phyloP scores from a whole-genome alignment of 2,329 filamentous ascomycete genomes.

The Neonectria punicea region DNA sequence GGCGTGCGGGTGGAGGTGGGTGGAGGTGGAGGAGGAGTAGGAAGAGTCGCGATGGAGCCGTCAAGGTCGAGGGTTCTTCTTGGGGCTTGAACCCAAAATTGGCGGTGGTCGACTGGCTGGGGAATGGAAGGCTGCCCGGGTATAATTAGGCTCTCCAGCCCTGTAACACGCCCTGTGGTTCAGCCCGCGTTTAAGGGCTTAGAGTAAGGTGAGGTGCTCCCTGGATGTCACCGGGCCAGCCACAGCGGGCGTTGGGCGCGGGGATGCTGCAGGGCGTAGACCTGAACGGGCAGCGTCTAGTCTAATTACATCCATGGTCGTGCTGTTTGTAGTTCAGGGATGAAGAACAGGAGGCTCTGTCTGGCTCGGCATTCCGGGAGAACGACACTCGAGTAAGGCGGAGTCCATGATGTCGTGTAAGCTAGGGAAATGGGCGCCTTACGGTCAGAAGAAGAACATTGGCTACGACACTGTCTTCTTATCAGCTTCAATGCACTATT shows the following conservation, averaged over 20 bases:
- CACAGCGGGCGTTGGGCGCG: conserved; percentile 10
- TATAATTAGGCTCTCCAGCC: conserved; percentile 10
- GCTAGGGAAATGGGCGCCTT: background rate
- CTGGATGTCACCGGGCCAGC: conserved; percentile 16
- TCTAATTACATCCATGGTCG: background rate
- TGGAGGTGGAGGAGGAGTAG: conserved; percentile 20
- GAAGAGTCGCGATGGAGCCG: conserved; percentile 29
- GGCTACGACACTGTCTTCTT: background rate
- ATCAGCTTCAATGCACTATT: background rate
- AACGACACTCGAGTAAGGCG: background rate
- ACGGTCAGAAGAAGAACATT: no score
- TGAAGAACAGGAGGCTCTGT: background rate
- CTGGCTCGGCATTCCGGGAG: background rate
- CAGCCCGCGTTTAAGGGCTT: conserved; percentile 5
- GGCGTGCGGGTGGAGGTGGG: conserved; percentile 23
- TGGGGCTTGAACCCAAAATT: conserved; percentile 3
- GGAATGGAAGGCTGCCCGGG: background rate
- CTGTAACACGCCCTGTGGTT: conserved; percentile 13
- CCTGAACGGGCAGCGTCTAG: conserved; percentile 7
- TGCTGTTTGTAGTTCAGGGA: background rate
- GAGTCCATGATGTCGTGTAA: background rate
- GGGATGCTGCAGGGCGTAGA: conserved; percentile 15
- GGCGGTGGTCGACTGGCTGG: conserved; percentile 2
- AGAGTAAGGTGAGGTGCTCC: background rate
- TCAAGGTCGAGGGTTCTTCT: conserved; percentile 8